Base-by-base conservation (phyloP, 345 rosid genomes). In the Lenwebbia sp. region DNA sequence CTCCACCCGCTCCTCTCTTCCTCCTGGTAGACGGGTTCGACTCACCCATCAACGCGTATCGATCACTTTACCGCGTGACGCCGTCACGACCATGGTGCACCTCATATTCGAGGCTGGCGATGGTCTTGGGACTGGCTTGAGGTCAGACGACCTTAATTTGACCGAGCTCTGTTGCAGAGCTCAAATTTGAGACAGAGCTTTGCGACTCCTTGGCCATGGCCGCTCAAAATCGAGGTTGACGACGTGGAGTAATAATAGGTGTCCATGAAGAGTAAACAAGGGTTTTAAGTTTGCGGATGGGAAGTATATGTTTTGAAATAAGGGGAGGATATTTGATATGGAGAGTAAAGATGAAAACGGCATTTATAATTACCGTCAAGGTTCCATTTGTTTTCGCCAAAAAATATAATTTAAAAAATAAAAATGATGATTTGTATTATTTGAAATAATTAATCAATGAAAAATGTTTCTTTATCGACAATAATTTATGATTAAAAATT, bases 351-450 rank as follows among this genome's bases (percentile, higher is more conserved):
- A 13, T 62, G 75, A 30, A 7, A 19, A 62, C 30, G 5, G 0
- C 30, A 23, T 62, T 62, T 33, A 5, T 70, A 4, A 33, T 33
- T 19, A 10, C 19, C 3, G 4, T 37, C 15, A 62, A 62, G 44
- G 25, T 23, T 70, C 3, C 3, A 0, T 65, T 33, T 65, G 44
- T 33, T 65, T 65, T 4, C 12, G 50, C 2, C 0, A 0, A 33
- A 17, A 30, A 3, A 65, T 65, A 33, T 17, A 5, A 65, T 33
- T 62, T 40, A 1, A 2, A 70, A 70, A 17, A 33, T 19, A 33
- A 70, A 33, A 10, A 33, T 0, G 40, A 19, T 1, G 3, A 19
- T 44, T 33, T 33, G 25, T 10, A 3, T 65, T 12, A 10, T 2
- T 70, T 33, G 25, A 37, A 70, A 70, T 70, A 33, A 62, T 62